Percentiles rank a stretch among this genome's conserved stretches.
phyloP scores from a whole-genome alignment of 1,284 basidiomycete genomes.

The Gomphus bonarii region DNA sequence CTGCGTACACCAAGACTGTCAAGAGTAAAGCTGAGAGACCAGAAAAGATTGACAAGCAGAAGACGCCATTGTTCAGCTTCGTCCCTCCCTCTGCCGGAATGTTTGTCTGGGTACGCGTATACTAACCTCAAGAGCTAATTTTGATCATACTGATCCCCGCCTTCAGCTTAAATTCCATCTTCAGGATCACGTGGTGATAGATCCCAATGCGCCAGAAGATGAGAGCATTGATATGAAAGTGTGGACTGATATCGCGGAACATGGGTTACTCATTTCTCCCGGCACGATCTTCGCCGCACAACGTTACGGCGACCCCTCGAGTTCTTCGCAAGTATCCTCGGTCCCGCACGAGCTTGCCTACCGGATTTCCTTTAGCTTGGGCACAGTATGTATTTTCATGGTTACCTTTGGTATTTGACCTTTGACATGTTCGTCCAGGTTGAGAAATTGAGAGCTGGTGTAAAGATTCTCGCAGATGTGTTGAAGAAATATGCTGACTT shows the following conservation, averaged over 20 bases:
- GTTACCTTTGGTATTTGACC: neutral
- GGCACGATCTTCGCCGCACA: conserved; percentile 46
- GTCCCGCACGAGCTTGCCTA: conserved; percentile 39
- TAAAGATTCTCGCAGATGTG: conserved; percentile 31
- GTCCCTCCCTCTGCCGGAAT: conserved; percentile 63
- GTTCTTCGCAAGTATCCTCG: conserved; percentile 17
- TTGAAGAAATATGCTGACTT: conserved; percentile 15
- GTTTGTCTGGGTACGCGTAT: conserved; percentile 47
- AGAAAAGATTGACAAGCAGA: conserved; percentile 34
- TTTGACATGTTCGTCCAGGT: conserved; percentile 19
- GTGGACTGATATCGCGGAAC: conserved; percentile 46
- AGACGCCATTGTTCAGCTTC: conserved; percentile 46
- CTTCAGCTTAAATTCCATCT: conserved; percentile 54
- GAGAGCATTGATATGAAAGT: conserved; percentile 44
- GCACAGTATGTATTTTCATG: conserved; percentile 29
- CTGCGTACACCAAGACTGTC: conserved; percentile 28
- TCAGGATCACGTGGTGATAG: conserved; percentile 43
- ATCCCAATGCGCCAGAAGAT: conserved; percentile 20
- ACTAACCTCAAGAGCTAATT: neutral
- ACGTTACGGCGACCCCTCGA: conserved; percentile 15
- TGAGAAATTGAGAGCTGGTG: conserved; percentile 34
- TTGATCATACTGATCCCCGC: neutral
- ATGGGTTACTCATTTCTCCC: conserved; percentile 49
- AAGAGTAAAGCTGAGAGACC: conserved; percentile 14
- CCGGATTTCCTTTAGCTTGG: conserved; percentile 51